These are phyloP conservation scores for Zychaea mexicana DNA, from an alignment of 371 early-diverging fungal species.

Conservation along the genomic window DNA sequence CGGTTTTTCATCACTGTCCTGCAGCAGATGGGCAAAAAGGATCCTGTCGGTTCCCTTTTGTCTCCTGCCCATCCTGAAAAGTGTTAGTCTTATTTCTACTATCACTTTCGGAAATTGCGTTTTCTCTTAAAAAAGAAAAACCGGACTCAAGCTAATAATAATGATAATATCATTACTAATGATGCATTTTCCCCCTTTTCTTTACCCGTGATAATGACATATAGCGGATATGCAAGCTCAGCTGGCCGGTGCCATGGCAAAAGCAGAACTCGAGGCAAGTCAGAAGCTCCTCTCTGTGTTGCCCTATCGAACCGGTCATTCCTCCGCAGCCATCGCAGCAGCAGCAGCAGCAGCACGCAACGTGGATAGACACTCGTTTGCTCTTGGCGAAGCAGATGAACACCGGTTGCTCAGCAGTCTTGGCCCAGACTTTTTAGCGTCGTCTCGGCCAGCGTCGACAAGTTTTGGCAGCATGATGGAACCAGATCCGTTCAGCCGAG, in stretches of 20 bases:
- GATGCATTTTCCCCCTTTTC: background rate
- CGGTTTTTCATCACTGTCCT: conserved; percentile 90
- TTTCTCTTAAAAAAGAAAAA: background rate
- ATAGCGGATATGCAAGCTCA: conserved; percentile 59
- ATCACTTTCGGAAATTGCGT: background rate
- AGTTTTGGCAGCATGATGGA: conserved; percentile 2
- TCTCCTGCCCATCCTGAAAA: conserved; percentile 56
- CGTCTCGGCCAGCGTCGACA: background rate
- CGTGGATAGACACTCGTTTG: conserved; percentile 74
- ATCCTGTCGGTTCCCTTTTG: conserved; percentile 56
- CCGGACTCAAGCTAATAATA: background rate
- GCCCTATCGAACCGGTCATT: conserved; percentile 56
- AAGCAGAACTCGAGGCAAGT: conserved; percentile 66
- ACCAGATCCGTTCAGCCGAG: background rate
- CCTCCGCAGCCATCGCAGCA: conserved; percentile 15
- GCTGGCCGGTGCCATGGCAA: conserved; percentile 61
- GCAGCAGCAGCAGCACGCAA: conserved; percentile 31
- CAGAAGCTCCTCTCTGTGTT: conserved; percentile 53
- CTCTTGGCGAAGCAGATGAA: conserved; percentile 58
- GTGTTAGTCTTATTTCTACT: conserved; percentile 28
- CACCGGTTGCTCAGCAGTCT: conserved; percentile 15
- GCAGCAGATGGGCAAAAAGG: conserved; percentile 86
- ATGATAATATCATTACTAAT: too few species aligned
- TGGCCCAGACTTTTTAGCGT: conserved; percentile 9
- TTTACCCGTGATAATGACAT: too few species aligned